These are phyloP conservation scores for Cyberlindnera veronae DNA, from an alignment of 805 yeast species.

Conservation along the genomic window DNA sequence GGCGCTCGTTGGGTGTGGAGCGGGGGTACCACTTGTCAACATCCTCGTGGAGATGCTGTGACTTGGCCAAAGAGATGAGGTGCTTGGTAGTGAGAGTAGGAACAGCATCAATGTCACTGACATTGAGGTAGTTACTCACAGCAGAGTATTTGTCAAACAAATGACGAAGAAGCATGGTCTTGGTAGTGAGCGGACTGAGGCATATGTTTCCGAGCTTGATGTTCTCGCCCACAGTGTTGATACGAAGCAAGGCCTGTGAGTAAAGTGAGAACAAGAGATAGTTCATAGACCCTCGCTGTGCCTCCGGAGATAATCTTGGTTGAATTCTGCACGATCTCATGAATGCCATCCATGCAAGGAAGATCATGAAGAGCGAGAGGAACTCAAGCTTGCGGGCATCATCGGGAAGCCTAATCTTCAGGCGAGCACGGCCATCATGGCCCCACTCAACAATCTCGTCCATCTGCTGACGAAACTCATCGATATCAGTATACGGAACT, in stretches of 20 bases:
- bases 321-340: conserved; percentile 3
- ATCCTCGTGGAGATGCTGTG: conserved; percentile 11
- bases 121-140: conserved; percentile 6
- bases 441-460: not conserved
- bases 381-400: conserved; percentile 3
- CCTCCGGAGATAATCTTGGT: conserved; percentile 5
- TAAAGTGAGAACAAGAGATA: conserved; percentile 7
- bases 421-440: not conserved
- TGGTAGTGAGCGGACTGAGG: conserved; percentile 5
- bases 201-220: conserved; percentile 1
- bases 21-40: conserved; percentile 7
- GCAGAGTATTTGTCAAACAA: conserved; percentile 10
- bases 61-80: conserved; percentile 7
- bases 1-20: not conserved
- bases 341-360: conserved; percentile 10
- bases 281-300: conserved; percentile 1
- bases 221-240: conserved; percentile 4
- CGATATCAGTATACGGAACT: conserved; percentile 6
- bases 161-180: conserved; percentile 1
- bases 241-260: conserved; percentile 2
- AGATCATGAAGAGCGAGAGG: conserved; percentile 7
- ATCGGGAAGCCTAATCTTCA: conserved; percentile 5
- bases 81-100: conserved; percentile 2
- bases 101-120: not conserved
- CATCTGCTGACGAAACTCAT: not conserved